phyloP scores from a whole-genome alignment of 2,329 filamentous ascomycete genomes.

The Exophiala lecanii-corni region DNA sequence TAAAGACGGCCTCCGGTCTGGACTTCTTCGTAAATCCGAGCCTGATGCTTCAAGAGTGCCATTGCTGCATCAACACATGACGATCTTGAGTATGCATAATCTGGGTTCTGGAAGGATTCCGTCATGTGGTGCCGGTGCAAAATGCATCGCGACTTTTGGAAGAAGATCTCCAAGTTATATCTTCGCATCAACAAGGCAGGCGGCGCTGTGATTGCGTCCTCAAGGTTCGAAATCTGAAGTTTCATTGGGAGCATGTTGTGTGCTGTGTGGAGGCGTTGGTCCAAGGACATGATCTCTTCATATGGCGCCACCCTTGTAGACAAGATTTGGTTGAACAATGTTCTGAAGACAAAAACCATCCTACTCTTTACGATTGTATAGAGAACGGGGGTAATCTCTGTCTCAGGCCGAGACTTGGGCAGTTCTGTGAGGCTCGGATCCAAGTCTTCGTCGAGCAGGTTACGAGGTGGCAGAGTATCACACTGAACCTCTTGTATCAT shows the following conservation, averaged over 20 bases:
- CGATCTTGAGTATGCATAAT: slow-evolving; percentile 40
- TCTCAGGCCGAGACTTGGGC: not conserved
- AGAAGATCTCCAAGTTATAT: slow-evolving; percentile 46
- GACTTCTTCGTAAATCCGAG: slow-evolving; percentile 45
- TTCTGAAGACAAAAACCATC: not conserved
- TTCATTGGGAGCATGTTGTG: not conserved
- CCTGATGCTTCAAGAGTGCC: slow-evolving; percentile 45
- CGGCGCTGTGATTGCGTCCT: not conserved
- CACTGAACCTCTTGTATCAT: slow-evolving; percentile 57
- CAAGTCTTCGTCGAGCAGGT: slow-evolving; percentile 58
- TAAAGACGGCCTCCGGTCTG: slow-evolving; percentile 51
- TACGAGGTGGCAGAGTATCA: slow-evolving; percentile 53
- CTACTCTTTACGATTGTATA: slow-evolving; percentile 2
- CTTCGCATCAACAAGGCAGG: not conserved
- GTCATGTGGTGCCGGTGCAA: slow-evolving; percentile 49
- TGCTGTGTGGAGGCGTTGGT: not conserved
- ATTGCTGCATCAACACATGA: slow-evolving; percentile 46
- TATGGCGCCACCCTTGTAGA: not conserved
- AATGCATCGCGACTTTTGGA: slow-evolving; percentile 47
- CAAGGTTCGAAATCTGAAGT: not conserved
- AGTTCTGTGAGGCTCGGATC: slow-evolving; percentile 26
- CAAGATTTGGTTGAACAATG: not conserved
- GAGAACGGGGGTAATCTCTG: not conserved
- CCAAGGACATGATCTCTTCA: not conserved
- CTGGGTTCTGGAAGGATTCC: slow-evolving; percentile 23